Conservation (phyloP, 2,329 filamentous ascomycete genomes). For the Zasmidium cellare region DNA sequence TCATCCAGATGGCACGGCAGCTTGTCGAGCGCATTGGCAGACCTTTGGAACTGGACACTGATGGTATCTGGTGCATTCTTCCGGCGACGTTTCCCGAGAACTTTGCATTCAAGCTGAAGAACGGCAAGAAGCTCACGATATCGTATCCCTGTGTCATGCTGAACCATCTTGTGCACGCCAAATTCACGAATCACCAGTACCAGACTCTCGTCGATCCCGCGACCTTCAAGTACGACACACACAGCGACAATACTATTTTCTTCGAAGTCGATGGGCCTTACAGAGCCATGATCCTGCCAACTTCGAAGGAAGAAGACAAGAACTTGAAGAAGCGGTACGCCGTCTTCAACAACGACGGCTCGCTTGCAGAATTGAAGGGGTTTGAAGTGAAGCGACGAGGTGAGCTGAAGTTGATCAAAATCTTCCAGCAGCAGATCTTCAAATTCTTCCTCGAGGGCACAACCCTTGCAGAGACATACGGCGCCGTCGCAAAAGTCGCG, state of each 20-base stretch:
- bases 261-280: constrained; percentile 99
- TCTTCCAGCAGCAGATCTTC: constrained; percentile 99
- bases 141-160: constrained; percentile 99
- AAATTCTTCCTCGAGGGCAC: constrained; percentile 96
- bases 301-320: constrained; percentile 98
- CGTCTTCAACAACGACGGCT: constrained; percentile 97
- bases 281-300: constrained; percentile 94
- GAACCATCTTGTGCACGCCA: constrained; percentile 92
- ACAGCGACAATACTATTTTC: constrained; percentile 98
- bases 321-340: constrained; percentile 99
- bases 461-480: constrained; percentile 86
- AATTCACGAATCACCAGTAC: constrained; percentile 97
- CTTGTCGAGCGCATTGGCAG: constrained; percentile 91
- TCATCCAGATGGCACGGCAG: constrained; percentile 93
- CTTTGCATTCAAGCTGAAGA: constrained; percentile 89
- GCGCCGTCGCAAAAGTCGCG: constrained; percentile 86
- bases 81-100: constrained; percentile 96
- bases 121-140: constrained; percentile 93
- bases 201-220: constrained; percentile 79
- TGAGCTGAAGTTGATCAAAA: constrained; percentile 98
- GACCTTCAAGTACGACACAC: constrained; percentile 88
- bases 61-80: constrained; percentile 99
- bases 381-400: constrained; percentile 97
- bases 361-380: constrained; percentile 90
- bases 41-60: constrained; percentile 91